phyloP scores from a whole-genome alignment of 2,329 filamentous ascomycete species.

The Biscogniauxia mediterranea region DNA sequence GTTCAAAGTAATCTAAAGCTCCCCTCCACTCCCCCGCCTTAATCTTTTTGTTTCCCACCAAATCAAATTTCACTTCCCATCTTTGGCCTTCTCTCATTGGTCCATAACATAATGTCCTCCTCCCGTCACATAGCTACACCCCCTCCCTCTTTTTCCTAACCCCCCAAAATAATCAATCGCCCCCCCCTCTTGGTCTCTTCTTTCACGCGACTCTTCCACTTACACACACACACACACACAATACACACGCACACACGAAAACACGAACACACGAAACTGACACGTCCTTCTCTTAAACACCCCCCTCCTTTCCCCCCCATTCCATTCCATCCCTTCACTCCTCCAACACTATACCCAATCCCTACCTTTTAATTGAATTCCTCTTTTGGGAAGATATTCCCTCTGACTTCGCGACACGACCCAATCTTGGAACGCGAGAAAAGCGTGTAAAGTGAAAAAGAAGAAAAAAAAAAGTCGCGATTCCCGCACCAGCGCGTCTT shows the following conservation, averaged over 20 bases:
- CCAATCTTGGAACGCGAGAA: constrained; percentile 12
- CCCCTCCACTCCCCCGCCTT: no score
- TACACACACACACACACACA: no score
- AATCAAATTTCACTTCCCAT: no score
- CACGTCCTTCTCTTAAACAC: constrained; percentile 25
- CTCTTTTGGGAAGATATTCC: constrained; percentile 8
- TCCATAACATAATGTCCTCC: no score
- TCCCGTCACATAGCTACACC: background rate
- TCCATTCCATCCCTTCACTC: constrained; percentile 4
- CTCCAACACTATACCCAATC: constrained; percentile 28
- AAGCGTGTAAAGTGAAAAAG: constrained; percentile 5
- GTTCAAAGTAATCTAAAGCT: no score
- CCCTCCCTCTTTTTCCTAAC: background rate
- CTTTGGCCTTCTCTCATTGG: no score
- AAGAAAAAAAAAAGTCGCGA: constrained; percentile 10
- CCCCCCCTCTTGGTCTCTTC: no score
- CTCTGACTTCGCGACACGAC: constrained; percentile 6
- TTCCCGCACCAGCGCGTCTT: constrained; percentile 17
- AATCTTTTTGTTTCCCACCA: no score
- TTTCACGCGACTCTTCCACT: no score
- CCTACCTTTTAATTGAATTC: constrained; percentile 34
- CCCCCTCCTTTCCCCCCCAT: constrained; percentile 5
- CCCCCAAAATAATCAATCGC: no score
- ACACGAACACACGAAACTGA: constrained; percentile 36
- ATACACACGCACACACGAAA: constrained; percentile 11